Base-by-base conservation (phyloP, 441 rosid genomes). In the Erysimum cheiri region DNA sequence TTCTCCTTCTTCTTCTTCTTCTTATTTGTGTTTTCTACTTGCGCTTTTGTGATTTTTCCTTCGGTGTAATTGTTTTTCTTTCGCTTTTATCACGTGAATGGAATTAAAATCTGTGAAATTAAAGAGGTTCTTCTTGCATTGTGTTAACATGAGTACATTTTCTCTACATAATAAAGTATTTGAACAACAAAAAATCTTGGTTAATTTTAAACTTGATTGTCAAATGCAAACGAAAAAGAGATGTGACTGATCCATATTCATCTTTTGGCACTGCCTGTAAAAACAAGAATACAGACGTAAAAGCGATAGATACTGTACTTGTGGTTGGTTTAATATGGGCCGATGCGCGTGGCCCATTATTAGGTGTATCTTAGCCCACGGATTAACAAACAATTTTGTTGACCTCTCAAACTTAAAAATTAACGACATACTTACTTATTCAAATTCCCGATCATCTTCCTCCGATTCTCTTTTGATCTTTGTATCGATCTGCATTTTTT, bases 81-180 rank as follows among this genome's bases (percentile, higher is more conserved):
- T 24, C n/a, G 26, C 28, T 56, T 52, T 35, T 53, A 35, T 44
- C 10, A 28, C 26, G 73, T 67, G 73, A 67, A n/a, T 41, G 68
- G 62, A 35, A 60, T 14, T 15, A 13, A 50, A 67, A 60, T 59
- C 72, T 60, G 35, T 31, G 61, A 15, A 36, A 59, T 60, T 33
- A 57, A 69, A 69, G 55, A 31, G 49, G 15, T 46, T 64, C 19
- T 47, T 32, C 1, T 6, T 52, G 35, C 33, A 1, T 55, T 66
- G 28, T 41, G 39, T 66, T 35, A 11, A 19, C 29, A 17, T 2
- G 11, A 28, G 17, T 52, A 28, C 35, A 40, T 14, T n/a, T n/a
- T 6, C 17, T 13, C 8, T 41, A 41, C 46, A 13, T 5, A 4
- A n/a, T 22, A 22, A 22, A 22, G 1, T 1, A 39, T 39, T 4